These are phyloP conservation scores for Ophiostoma sp. DNA, from an alignment of 2,329 filamentous ascomycete genomes.

Conservation along the genomic window DNA sequence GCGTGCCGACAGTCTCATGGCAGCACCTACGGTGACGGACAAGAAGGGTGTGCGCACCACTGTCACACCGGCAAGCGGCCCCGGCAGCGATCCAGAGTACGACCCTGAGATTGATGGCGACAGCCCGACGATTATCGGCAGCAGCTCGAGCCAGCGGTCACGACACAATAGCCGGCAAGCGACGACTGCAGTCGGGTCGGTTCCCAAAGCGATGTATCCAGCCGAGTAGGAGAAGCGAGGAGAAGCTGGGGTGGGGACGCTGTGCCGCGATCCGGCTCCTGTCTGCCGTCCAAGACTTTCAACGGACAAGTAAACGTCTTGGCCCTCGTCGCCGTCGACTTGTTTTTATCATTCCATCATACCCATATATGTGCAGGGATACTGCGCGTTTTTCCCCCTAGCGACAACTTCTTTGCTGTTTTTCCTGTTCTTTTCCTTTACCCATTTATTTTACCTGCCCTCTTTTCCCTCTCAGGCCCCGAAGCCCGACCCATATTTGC, in stretches of 20 bases:
- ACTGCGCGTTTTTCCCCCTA: not conserved
- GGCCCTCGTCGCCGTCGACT: not conserved
- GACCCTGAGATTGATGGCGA: conserved; percentile 44
- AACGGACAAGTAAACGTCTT: not conserved
- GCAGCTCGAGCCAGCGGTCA: conserved; percentile 34
- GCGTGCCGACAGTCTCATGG: conserved; percentile 3
- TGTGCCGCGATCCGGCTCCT: not conserved
- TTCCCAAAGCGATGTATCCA: conserved; percentile 34
- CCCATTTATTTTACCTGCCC: not conserved
- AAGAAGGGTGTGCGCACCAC: conserved; percentile 9
- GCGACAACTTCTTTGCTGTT: not conserved
- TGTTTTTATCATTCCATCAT: not conserved
- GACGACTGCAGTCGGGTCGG: conserved; percentile 13
- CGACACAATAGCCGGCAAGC: conserved; percentile 21
- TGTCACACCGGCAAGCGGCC: too few species aligned
- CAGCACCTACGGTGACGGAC: conserved; percentile 23
- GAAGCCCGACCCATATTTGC: not conserved
- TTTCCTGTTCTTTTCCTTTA: not conserved
- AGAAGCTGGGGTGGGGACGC: not conserved
- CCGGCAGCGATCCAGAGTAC: conserved; percentile 33
- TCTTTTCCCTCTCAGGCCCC: not conserved
- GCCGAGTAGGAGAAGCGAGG: conserved; percentile 13
- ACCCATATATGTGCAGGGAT: conserved; percentile 7
- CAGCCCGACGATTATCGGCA: conserved; percentile 37
- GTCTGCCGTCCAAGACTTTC: not conserved